A percentile compares a stretch with the other conserved stretches of the same genome.
These are phyloP conservation scores for Exophiala viscosa DNA, from an alignment of 2,329 filamentous ascomycete species.

Conservation along the genomic window DNA sequence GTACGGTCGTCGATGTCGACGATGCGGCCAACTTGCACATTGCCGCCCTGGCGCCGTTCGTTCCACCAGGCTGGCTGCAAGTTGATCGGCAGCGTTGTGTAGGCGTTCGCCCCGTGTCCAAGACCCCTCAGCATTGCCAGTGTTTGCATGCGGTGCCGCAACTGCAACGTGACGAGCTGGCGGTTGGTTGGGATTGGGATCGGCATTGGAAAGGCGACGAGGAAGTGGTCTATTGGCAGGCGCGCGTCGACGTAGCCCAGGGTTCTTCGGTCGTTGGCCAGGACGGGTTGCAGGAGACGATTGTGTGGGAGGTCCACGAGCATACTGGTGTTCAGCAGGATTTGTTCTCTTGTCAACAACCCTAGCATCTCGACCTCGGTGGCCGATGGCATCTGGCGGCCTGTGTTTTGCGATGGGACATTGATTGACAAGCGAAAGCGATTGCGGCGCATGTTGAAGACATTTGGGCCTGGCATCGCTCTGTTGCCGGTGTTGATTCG, in stretches of 20 bases:
- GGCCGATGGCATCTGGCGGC: conserved; percentile 2
- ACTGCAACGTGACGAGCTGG: conserved; percentile 6
- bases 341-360: conserved; percentile 10
- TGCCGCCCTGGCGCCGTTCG: neutral
- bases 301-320: conserved; percentile 14
- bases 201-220: neutral
- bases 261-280: conserved; percentile 3
- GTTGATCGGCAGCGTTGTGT: neutral
- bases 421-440: conserved; percentile 12
- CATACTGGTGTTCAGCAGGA: conserved; percentile 24
- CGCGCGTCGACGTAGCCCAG: conserved; percentile 11
- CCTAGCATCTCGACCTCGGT: conserved; percentile 16
- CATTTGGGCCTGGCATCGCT: neutral
- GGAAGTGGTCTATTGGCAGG: conserved; percentile 16
- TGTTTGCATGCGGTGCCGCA: conserved; percentile 16
- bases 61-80: conserved; percentile 10
- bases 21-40: neutral
- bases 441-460: conserved; percentile 16
- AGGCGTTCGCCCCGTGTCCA: conserved; percentile 4
- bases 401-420: neutral
- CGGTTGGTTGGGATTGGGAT: conserved; percentile 13
- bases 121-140: conserved; percentile 12
- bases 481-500: conserved; percentile 10
- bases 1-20: conserved; percentile 9
- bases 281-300: conserved; percentile 17